phyloP scores from a whole-genome alignment of 2,329 filamentous ascomycete species.

The Colletotrichum gloeosporioides region DNA sequence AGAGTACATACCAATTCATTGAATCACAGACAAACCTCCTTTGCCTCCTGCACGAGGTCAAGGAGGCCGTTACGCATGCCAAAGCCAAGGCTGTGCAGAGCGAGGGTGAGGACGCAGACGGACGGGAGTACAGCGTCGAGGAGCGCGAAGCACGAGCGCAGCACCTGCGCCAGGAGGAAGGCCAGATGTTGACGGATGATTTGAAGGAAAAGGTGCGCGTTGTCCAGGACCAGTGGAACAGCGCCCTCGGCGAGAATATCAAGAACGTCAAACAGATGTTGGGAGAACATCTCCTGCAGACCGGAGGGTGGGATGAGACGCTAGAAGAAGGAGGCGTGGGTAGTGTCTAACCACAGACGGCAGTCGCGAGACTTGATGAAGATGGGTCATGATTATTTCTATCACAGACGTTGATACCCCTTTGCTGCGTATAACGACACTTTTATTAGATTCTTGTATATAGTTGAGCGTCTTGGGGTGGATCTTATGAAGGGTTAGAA shows the following conservation, averaged over 20 bases:
- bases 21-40: constrained; percentile 91
- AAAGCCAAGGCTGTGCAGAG: constrained; percentile 71
- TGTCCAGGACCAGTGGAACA: constrained; percentile 90
- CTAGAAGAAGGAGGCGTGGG: constrained; percentile 64
- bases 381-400: constrained; percentile 1
- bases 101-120: constrained; percentile 54
- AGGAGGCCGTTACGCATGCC: constrained; percentile 76
- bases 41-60: constrained; percentile 89
- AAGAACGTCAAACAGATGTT: constrained; percentile 76
- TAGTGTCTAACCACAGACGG: constrained; percentile 36
- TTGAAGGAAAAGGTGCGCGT: constrained; percentile 92
- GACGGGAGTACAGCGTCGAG: constrained; percentile 33
- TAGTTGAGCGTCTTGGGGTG: not conserved
- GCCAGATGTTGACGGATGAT: constrained; percentile 76
- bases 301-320: constrained; percentile 88
- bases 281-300: constrained; percentile 73
- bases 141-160: constrained; percentile 49
- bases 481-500: not conserved
- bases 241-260: constrained; percentile 82
- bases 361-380: not conserved
- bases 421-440: constrained; percentile 17
- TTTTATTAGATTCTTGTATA: constrained; percentile 18
- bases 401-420: constrained; percentile 23
- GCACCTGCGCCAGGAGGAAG: constrained; percentile 70
- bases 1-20: constrained; percentile 95